Percentiles rank a stretch among this genome's conserved stretches.
Conservation (phyloP, 2,329 filamentous ascomycete species). For the Alternaria infectoria region DNA sequence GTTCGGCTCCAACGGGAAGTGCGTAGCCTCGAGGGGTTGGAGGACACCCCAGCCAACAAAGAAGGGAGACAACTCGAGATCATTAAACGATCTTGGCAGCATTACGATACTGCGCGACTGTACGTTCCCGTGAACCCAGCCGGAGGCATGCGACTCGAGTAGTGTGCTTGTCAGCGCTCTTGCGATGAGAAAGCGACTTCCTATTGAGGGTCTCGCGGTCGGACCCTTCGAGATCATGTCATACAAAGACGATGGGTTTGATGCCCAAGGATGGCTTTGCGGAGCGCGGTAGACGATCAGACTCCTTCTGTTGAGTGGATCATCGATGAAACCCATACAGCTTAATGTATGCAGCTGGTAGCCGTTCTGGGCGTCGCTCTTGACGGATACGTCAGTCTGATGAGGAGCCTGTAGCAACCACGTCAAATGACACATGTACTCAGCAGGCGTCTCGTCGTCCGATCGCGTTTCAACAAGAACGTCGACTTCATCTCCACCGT, state of each 20-base stretch:
- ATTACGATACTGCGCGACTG: conserved; percentile 16
- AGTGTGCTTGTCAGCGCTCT: conserved; percentile 14
- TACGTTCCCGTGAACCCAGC: conserved; percentile 20
- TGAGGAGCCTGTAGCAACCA: conserved; percentile 19
- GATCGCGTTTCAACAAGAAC: conserved; percentile 70
- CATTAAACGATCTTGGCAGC: conserved; percentile 12
- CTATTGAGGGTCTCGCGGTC: conserved; percentile 3
- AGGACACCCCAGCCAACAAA: conserved; percentile 21
- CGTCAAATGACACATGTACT: conserved; percentile 19
- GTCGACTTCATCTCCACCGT: conserved; percentile 13
- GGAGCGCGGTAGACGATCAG: conserved; percentile 18
- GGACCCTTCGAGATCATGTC: conserved; percentile 12
- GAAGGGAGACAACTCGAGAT: conserved; percentile 15
- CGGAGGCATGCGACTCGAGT: conserved; percentile 15
- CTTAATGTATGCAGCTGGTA: conserved; percentile 18
- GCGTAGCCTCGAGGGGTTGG: background rate
- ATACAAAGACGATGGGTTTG: conserved; percentile 14
- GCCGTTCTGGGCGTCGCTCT: conserved; percentile 2
- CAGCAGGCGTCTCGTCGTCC: conserved; percentile 60
- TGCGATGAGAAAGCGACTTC: conserved; percentile 12
- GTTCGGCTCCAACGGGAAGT: conserved; percentile 39
- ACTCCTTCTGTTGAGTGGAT: conserved; percentile 13
- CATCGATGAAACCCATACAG: conserved; percentile 22
- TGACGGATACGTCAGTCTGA: background rate
- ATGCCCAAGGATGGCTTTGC: conserved; percentile 18